phyloP scores from a whole-genome alignment of 441 rosid genomes.

The Jatropha multifida region DNA sequence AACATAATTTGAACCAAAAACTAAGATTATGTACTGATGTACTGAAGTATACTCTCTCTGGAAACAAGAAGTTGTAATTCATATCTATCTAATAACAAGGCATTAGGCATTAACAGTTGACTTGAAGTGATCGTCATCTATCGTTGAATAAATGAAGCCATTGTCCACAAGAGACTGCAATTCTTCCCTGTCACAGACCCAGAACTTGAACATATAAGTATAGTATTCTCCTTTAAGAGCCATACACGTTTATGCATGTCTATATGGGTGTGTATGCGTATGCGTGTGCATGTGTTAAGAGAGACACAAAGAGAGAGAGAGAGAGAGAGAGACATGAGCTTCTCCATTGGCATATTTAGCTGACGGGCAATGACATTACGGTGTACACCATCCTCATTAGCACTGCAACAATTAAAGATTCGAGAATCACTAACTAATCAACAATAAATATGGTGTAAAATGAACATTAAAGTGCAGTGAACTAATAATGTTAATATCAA shows the following conservation, averaged over 20 bases:
- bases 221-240: no score
- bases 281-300: neutral
- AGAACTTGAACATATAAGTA: neutral
- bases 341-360: conserved; percentile 51
- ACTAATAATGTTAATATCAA: neutral
- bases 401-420: conserved; percentile 34
- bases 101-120: conserved; percentile 60
- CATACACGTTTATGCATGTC: neutral
- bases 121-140: conserved; percentile 66
- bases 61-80: neutral
- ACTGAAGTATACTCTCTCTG: neutral
- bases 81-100: neutral
- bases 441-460: neutral
- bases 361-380: conserved; percentile 53
- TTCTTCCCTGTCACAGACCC: conserved; percentile 59
- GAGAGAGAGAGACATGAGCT: conserved; percentile 57
- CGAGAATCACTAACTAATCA: neutral
- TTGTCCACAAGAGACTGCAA: conserved; percentile 54
- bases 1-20: no score
- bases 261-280: neutral
- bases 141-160: conserved; percentile 70
- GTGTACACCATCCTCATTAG: conserved; percentile 59
- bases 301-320: conserved; percentile 19
- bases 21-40: no score
- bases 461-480: neutral